Evolutionary conservation across 2,329 filamentous ascomycete species (phyloP).

Genomic region (Whalleya microplaca): DNA sequence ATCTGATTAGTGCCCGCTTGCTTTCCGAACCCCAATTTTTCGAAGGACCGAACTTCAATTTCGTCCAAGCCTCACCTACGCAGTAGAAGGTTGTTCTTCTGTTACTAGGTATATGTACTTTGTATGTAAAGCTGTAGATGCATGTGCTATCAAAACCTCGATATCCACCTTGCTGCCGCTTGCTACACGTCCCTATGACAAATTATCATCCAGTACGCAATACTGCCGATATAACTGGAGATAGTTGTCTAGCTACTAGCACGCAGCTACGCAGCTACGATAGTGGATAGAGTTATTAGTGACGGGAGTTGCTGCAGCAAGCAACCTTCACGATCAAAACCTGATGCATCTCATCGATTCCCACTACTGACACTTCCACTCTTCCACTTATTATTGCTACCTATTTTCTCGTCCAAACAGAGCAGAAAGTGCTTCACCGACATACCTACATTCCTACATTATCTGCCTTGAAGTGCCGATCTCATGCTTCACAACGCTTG

Average conservation of each 20-base stretch:
- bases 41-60: conserved; percentile 16
- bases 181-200: too few species aligned
- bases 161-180: too few species aligned
- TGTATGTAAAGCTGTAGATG: too few species aligned
- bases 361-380: conserved; percentile 13
- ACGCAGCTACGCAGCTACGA: too few species aligned
- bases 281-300: not conserved
- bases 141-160: not conserved
- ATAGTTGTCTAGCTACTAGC: not conserved
- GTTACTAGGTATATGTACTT: not conserved
- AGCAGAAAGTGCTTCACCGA: conserved; percentile 21
- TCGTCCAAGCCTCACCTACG: conserved; percentile 22
- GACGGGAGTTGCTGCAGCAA: conserved; percentile 11
- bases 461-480: conserved; percentile 23
- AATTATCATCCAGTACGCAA: not conserved
- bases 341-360: conserved; percentile 6
- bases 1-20: conserved; percentile 25
- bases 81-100: too few species aligned
- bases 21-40: conserved; percentile 12
- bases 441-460: conserved; percentile 2
- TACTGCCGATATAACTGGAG: not conserved
- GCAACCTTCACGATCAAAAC: not conserved
- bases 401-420: conserved; percentile 9
- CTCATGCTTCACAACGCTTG: conserved; percentile 16
- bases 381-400: not conserved